Percentiles rank a stretch among this genome's conserved stretches.
These are phyloP conservation scores for Populus alba DNA, from an alignment of 345 rosid species.

Conservation along the genomic window DNA sequence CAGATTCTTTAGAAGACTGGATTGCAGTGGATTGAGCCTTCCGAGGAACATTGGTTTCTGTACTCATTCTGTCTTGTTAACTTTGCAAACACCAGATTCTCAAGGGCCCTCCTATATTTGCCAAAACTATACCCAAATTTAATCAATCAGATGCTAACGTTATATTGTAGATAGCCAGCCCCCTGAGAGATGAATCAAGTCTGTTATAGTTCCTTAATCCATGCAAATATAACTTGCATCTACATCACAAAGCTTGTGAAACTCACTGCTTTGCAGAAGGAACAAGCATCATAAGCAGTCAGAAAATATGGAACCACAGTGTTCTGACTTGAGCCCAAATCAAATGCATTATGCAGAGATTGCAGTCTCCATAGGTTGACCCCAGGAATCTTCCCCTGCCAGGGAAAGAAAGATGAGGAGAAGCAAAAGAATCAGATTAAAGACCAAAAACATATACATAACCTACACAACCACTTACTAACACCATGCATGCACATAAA, in stretches of 20 bases:
- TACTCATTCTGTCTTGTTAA: conserved; percentile 27
- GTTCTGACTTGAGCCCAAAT: background rate
- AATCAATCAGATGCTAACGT: background rate
- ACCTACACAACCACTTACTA: background rate
- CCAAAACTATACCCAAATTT: background rate
- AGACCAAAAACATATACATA: background rate
- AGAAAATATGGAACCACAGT: background rate
- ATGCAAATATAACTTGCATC: background rate
- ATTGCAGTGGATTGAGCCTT: background rate
- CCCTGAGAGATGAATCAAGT: background rate
- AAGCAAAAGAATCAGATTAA: background rate
- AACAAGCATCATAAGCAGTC: background rate
- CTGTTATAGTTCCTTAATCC: background rate
- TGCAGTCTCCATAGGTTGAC: conserved; percentile 11
- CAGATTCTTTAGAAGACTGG: conserved; percentile 19
- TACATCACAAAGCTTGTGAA: conserved; percentile 15
- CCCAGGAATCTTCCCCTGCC: conserved; percentile 21
- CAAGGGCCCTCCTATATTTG: conserved; percentile 1
- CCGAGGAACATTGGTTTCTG: background rate
- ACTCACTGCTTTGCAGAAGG: conserved; percentile 6
- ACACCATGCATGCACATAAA: background rate
- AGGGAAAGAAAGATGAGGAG: background rate
- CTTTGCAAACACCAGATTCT: conserved; percentile 11
- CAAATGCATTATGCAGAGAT: background rate
- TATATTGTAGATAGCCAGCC: background rate